phyloP scores from a whole-genome alignment of 78 protist genomes.

The Mantamonas sphyraenae region DNA sequence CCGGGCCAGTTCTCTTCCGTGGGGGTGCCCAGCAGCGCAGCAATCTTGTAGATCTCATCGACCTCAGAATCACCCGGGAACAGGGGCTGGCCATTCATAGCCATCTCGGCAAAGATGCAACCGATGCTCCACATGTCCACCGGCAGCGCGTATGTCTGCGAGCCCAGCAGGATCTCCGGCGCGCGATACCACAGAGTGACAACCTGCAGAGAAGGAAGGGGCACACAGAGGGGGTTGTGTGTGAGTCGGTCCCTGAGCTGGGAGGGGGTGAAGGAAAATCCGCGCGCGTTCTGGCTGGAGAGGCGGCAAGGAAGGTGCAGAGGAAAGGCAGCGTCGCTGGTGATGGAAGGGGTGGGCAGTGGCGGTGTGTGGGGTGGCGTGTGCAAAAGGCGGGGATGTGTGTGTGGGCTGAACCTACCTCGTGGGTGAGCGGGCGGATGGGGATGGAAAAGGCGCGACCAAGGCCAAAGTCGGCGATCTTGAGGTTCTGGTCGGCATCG shows the following conservation, averaged over 20 bases:
- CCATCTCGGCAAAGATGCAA: slow-evolving; percentile 96
- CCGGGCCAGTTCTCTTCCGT: slow-evolving; percentile 76
- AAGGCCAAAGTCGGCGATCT: slow-evolving; percentile 99
- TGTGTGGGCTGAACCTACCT: no score
- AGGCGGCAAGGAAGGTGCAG: no score
- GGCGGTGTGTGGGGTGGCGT: no score
- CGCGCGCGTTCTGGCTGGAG: no score
- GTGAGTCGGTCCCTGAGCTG: no score
- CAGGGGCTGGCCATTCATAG: slow-evolving; percentile 61
- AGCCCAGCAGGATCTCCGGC: slow-evolving; percentile 97
- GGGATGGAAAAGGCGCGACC: slow-evolving; percentile 92
- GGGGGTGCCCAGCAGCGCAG: slow-evolving; percentile 81
- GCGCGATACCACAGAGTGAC: slow-evolving; percentile 58
- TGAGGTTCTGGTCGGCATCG: slow-evolving; percentile 65
- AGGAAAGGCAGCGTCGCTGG: no score
- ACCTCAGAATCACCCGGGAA: slow-evolving; percentile 89
- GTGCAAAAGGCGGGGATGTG: no score
- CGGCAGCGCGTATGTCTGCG: slow-evolving; percentile 80
- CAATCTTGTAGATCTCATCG: slow-evolving; percentile 82
- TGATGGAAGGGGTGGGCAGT: no score
- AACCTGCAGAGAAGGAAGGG: background rate
- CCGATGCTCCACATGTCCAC: slow-evolving; percentile 97
- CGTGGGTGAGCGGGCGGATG: slow-evolving; percentile 89
- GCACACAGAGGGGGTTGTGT: no score
- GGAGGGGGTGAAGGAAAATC: no score